Evolutionary conservation across 2,329 filamentous ascomycete species (phyloP).

Genomic region (Leptoxyphium fumago): DNA sequence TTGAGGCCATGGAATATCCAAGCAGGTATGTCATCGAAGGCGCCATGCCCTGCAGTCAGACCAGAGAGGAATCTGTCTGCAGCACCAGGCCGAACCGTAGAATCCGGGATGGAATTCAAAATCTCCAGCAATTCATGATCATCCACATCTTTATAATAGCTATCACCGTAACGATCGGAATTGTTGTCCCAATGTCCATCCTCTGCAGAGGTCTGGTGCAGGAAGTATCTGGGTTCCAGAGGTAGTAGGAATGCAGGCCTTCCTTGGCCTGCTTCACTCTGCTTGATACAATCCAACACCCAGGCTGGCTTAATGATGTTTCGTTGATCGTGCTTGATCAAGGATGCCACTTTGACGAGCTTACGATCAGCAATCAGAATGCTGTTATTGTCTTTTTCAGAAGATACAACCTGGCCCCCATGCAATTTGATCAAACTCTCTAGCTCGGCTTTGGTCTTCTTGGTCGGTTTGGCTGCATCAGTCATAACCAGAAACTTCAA

Average conservation of each 20-base stretch:
- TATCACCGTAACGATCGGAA: conserved; percentile 67
- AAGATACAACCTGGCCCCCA: conserved; percentile 67
- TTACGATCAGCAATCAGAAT: conserved; percentile 68
- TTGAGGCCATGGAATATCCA: conserved; percentile 37
- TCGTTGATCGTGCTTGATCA: conserved; percentile 56
- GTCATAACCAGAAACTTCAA: conserved; percentile 70
- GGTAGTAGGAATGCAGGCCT: conserved; percentile 47
- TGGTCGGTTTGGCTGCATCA: conserved; percentile 53
- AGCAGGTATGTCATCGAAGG: conserved; percentile 35
- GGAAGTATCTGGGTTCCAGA: conserved; percentile 53
- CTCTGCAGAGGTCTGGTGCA: conserved; percentile 48
- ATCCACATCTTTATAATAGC: conserved; percentile 58
- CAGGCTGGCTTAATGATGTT: conserved; percentile 69
- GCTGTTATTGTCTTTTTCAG: conserved; percentile 48
- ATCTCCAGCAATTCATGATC: conserved; percentile 45
- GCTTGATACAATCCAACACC: conserved; percentile 66
- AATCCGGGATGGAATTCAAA: conserved; percentile 36
- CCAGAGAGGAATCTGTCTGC: conserved; percentile 39
- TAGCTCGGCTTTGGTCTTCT: conserved; percentile 63
- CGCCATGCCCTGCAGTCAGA: conserved; percentile 39
- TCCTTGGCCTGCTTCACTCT: conserved; percentile 39
- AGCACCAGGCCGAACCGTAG: conserved; percentile 18
- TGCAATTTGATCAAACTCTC: conserved; percentile 71
- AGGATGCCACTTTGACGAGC: conserved; percentile 64
- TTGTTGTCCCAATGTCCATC: conserved; percentile 42